A percentile compares a stretch with the other conserved stretches of the same genome.
phyloP scores from a whole-genome alignment of 192 early-diverging fungal species.

The Kickxella alabastrina region DNA sequence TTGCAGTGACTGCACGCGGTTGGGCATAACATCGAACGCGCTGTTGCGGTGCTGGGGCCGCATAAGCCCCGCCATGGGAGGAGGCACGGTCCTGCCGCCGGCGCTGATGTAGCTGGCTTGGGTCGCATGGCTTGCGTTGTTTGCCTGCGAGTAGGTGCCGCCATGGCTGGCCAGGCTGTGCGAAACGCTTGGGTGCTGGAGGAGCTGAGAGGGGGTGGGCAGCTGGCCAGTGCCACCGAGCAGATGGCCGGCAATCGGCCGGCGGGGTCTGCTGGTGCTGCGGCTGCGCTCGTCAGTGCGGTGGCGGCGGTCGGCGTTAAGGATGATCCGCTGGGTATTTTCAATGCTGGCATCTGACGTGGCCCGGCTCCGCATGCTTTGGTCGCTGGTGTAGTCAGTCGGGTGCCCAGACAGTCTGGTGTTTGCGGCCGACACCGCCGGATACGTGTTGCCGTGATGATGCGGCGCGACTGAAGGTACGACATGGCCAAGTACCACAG shows the following conservation, averaged over 20 bases:
- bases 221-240: conserved; percentile 2
- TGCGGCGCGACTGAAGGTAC: conserved; percentile 49
- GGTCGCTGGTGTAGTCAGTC: conserved; percentile 21
- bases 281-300: conserved; percentile 30
- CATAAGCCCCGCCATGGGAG: conserved; percentile 7
- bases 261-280: conserved; percentile 32
- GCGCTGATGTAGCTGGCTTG: too few species aligned
- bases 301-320: conserved; percentile 32
- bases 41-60: conserved; percentile 29
- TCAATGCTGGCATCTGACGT: conserved; percentile 30
- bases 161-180: neutral
- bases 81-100: neutral
- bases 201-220: neutral
- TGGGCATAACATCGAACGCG: conserved; percentile 23
- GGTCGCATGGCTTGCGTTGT: too few species aligned
- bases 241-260: conserved; percentile 1
- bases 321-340: conserved; percentile 27
- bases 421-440: conserved; percentile 11
- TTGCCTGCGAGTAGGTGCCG: neutral
- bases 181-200: neutral
- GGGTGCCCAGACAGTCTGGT: neutral
- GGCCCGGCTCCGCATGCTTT: conserved; percentile 33
- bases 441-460: conserved; percentile 50
- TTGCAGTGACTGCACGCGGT: conserved; percentile 33
- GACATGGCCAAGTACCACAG: conserved; percentile 64